A percentile compares a stretch with the other conserved stretches of the same genome.
Conservation (phyloP, 2,329 filamentous ascomycete genomes). For the Botrytis pseudocinerea region DNA sequence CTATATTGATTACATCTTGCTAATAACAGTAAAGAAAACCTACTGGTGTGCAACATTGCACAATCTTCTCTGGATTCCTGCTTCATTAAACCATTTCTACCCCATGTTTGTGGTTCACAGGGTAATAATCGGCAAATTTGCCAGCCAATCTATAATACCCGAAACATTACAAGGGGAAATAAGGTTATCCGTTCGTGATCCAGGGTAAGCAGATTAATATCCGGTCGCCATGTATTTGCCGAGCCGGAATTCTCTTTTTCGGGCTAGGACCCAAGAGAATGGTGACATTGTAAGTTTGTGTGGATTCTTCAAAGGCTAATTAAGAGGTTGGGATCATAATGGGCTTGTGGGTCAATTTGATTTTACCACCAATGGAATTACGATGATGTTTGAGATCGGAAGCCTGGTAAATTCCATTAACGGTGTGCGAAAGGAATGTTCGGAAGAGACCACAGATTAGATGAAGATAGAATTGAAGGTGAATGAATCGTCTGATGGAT, state of each 20-base stretch:
- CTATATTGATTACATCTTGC: neutral
- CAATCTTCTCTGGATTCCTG: neutral
- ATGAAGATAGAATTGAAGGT: too few relatives aligned
- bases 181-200: neutral
- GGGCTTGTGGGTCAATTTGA: neutral
- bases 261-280: neutral
- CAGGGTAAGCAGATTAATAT: neutral
- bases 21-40: neutral
- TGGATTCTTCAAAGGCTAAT: slow-evolving; percentile 1
- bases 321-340: neutral
- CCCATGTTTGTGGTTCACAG: neutral
- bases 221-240: neutral
- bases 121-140: neutral
- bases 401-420: neutral
- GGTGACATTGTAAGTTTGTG: neutral
- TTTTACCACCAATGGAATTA: slow-evolving; percentile 6
- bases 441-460: neutral
- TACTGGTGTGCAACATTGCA: neutral
- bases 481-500: neutral
- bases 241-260: neutral
- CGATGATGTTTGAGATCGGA: neutral
- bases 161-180: neutral
- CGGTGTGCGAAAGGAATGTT: neutral
- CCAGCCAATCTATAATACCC: neutral
- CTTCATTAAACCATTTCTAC: neutral